phyloP scores from a whole-genome alignment of 2,329 filamentous ascomycete species.

The Xylariaceae sp. region DNA sequence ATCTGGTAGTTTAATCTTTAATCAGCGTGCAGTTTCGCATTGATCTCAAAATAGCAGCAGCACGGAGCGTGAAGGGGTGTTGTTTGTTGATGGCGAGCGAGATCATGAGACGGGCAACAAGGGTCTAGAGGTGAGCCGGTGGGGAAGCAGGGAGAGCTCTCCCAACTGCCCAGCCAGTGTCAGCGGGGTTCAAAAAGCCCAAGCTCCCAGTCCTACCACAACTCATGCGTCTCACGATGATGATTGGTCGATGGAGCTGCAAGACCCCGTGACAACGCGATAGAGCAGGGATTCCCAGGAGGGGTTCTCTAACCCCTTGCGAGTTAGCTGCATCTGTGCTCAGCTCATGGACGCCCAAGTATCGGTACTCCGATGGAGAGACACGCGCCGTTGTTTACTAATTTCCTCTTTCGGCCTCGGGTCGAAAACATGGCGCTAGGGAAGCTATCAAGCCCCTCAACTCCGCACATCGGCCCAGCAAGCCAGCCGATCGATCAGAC shows the following conservation, averaged over 20 bases:
- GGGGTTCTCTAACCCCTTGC: conserved; percentile 6
- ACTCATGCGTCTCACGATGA: neutral
- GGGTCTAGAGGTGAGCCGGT: neutral
- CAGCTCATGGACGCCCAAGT: conserved; percentile 12
- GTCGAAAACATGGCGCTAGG: neutral
- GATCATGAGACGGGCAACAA: conserved; percentile 9
- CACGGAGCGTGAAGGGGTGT: neutral
- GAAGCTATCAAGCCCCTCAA: conserved; percentile 13
- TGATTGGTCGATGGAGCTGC: conserved; percentile 14
- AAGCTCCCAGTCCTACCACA: conserved; percentile 15
- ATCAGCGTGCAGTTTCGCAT: neutral
- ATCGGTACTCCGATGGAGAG: conserved; percentile 2
- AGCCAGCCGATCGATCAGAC: neutral
- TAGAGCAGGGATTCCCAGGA: conserved; percentile 10
- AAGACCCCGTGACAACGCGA: conserved; percentile 24
- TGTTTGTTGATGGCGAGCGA: neutral
- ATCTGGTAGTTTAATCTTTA: neutral
- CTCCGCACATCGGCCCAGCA: conserved; percentile 16
- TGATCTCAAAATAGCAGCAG: conserved; percentile 1
- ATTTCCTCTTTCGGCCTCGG: conserved; percentile 16
- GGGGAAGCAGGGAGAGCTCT: conserved; percentile 4
- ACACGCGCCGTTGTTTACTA: conserved; percentile 23
- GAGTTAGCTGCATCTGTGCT: conserved; percentile 16
- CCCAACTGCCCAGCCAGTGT: neutral
- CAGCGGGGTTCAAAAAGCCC: conserved; percentile 17